phyloP scores from a whole-genome alignment of 164 flowering plant species.

The Euptelea pleiosperma region DNA sequence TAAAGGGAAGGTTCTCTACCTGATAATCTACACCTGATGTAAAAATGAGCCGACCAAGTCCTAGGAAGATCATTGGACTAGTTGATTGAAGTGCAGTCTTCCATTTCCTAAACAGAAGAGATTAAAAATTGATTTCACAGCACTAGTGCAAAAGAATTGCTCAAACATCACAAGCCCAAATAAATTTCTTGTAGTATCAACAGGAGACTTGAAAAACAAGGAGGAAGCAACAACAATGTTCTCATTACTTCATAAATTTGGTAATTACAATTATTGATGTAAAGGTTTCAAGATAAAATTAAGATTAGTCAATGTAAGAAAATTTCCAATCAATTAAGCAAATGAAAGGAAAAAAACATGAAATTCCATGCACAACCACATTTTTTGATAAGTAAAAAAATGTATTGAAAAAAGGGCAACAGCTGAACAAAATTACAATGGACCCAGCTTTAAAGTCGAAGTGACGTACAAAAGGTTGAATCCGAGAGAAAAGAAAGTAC shows the following conservation, averaged over 20 bases:
- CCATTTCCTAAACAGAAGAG: conserved; percentile 46
- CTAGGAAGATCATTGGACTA: conserved; percentile 70
- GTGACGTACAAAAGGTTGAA: too few species aligned
- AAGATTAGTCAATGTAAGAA: too few species aligned
- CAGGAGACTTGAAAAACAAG: not conserved
- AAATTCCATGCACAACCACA: not conserved
- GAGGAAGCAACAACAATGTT: not conserved
- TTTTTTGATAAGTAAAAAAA: too few species aligned
- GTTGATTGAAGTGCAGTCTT: conserved; percentile 49
- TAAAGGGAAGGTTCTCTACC: conserved; percentile 36
- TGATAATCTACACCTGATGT: conserved; percentile 84
- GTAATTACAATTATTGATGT: not conserved
- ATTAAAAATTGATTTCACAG: not conserved
- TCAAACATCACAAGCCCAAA: conserved; percentile 1
- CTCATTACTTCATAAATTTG: not conserved
- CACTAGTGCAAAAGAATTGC: not conserved
- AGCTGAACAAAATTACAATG: too few species aligned
- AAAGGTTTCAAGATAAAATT: too few species aligned
- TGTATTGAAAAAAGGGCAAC: too few species aligned
- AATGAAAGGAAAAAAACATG: not conserved
- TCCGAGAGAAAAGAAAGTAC: too few species aligned
- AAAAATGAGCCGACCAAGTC: conserved; percentile 71
- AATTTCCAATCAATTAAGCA: not conserved
- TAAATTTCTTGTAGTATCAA: not conserved
- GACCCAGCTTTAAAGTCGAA: too few species aligned